Evolutionary conservation across 495 filamentous ascomycete genomes (phyloP).

Genomic region (Pyronema domesticum): DNA sequence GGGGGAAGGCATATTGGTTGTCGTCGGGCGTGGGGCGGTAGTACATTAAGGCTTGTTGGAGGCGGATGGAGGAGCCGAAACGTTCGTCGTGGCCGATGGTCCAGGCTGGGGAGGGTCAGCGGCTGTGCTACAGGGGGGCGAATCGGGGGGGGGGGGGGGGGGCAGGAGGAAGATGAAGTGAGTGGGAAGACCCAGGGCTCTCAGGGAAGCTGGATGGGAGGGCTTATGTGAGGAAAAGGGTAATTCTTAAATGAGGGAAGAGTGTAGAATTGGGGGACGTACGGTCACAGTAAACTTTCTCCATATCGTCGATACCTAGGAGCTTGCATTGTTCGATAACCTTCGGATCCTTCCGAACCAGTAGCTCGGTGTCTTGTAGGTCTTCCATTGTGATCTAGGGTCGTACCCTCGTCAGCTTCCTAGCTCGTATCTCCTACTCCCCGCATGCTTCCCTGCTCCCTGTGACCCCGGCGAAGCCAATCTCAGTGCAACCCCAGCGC

Average conservation of each 20-base stretch:
- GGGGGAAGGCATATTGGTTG: slow-evolving; percentile 75
- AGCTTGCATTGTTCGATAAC: slow-evolving; percentile 87
- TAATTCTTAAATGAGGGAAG: neutral
- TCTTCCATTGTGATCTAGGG: slow-evolving; percentile 98
- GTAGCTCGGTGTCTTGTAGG: slow-evolving; percentile 66
- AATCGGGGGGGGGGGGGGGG: neutral
- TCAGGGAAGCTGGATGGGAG: too few relatives aligned
- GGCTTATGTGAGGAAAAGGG: too few relatives aligned
- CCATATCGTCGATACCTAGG: slow-evolving; percentile 82
- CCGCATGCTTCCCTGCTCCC: too few relatives aligned
- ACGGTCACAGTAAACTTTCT: slow-evolving; percentile 85
- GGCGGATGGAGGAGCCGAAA: slow-evolving; percentile 58
- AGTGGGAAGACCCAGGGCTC: too few relatives aligned
- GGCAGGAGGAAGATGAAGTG: too few relatives aligned
- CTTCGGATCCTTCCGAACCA: slow-evolving; percentile 61
- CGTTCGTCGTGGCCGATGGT: slow-evolving; percentile 92
- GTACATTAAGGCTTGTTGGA: slow-evolving; percentile 93
- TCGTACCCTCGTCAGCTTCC: too few relatives aligned
- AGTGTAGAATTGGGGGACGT: slow-evolving; percentile 24
- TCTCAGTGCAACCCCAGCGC: too few relatives aligned
- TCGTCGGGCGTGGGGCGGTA: slow-evolving; percentile 76
- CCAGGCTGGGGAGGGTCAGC: too few relatives aligned
- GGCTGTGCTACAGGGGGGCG: neutral
- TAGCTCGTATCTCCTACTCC: too few relatives aligned
- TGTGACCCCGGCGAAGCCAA: too few relatives aligned